Percentiles rank a stretch among this genome's conserved stretches.
Evolutionary conservation across 2,329 filamentous ascomycete species (phyloP).

Genomic region (Sarocladiaceae sp.): DNA sequence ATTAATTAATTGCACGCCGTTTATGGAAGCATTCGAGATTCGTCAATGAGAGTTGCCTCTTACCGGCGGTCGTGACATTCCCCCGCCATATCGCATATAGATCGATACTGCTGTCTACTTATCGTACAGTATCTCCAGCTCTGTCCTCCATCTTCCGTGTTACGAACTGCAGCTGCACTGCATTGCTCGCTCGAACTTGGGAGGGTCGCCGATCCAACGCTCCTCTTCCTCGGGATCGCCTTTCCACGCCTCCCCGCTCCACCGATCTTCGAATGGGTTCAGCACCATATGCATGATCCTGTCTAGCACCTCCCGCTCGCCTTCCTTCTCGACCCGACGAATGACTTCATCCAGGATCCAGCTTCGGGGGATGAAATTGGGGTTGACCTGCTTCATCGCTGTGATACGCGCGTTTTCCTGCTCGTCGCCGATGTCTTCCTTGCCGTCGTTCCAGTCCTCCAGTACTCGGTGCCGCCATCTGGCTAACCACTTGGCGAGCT

Average conservation of each 20-base stretch:
- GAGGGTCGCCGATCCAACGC: slow-evolving; percentile 81
- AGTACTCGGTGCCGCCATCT: slow-evolving; percentile 65
- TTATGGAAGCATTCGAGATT: slow-evolving; percentile 67
- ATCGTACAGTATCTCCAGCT: not conserved
- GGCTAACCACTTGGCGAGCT: slow-evolving; percentile 74
- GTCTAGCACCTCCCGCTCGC: slow-evolving; percentile 71
- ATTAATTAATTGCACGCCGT: slow-evolving; percentile 50
- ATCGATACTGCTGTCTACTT: too few species aligned
- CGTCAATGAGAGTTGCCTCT: slow-evolving; percentile 58
- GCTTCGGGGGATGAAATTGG: slow-evolving; percentile 82
- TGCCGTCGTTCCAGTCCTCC: slow-evolving; percentile 66
- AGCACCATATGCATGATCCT: slow-evolving; percentile 77
- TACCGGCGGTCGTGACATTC: slow-evolving; percentile 69
- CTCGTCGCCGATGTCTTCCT: slow-evolving; percentile 27
- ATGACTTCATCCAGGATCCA: slow-evolving; percentile 96
- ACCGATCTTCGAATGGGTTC: slow-evolving; percentile 76
- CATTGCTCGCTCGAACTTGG: slow-evolving; percentile 68
- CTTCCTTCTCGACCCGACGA: slow-evolving; percentile 74
- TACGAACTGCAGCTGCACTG: slow-evolving; percentile 95
- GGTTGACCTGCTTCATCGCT: slow-evolving; percentile 82
- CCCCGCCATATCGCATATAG: slow-evolving; percentile 11
- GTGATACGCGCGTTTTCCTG: slow-evolving; percentile 56
- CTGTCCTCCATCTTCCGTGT: not conserved
- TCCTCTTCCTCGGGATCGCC: slow-evolving; percentile 68
- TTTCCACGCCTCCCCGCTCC: slow-evolving; percentile 50